Conservation (phyloP, 2,329 filamentous ascomycete species). For the Epichloe elymi region DNA sequence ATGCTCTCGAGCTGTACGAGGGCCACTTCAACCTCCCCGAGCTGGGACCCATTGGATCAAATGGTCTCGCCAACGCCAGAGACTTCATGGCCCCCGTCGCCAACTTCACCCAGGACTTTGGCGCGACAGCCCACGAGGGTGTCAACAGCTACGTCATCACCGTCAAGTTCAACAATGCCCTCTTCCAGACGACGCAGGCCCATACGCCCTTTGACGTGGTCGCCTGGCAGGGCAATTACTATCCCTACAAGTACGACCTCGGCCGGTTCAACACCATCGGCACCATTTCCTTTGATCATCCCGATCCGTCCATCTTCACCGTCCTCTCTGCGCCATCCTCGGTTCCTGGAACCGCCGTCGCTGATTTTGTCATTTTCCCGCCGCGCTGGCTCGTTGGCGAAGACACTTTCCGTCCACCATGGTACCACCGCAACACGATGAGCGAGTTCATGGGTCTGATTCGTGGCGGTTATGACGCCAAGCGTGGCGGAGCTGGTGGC, state of each 20-base stretch:
- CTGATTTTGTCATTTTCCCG: conserved; percentile 63
- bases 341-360: conserved; percentile 58
- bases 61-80: conserved; percentile 59
- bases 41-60: conserved; percentile 60
- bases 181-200: conserved; percentile 50
- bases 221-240: conserved; percentile 70
- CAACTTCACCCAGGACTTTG: conserved; percentile 47
- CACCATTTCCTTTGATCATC: conserved; percentile 61
- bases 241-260: conserved; percentile 72
- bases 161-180: conserved; percentile 51
- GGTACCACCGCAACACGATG: conserved; percentile 60
- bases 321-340: conserved; percentile 50
- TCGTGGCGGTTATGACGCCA: conserved; percentile 46
- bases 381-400: conserved; percentile 58
- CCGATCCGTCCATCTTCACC: conserved; percentile 67
- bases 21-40: conserved; percentile 60
- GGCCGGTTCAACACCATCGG: conserved; percentile 65
- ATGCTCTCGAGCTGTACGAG: conserved; percentile 63
- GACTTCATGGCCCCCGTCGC: conserved; percentile 67
- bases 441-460: conserved; percentile 53
- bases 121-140: conserved; percentile 25
- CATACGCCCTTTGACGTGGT: conserved; percentile 72
- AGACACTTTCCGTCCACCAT: conserved; percentile 59
- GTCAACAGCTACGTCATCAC: conserved; percentile 28
- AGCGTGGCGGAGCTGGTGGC: conserved; percentile 36